Evolutionary conservation across 2,329 filamentous ascomycete genomes (phyloP).

Genomic region (Tolypocladium album): DNA sequence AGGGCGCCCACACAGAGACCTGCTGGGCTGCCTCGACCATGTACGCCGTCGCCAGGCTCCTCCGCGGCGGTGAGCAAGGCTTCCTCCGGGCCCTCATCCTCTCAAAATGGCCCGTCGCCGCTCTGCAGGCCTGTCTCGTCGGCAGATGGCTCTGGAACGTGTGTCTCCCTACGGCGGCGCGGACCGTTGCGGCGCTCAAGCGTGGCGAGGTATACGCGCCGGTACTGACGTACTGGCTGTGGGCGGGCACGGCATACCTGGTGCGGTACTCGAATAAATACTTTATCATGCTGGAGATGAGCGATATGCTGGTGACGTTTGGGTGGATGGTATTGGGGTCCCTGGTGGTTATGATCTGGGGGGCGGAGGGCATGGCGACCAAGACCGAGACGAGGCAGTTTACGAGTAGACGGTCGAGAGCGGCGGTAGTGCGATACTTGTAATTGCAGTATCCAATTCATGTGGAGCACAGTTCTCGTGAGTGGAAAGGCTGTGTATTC

Average conservation of each 20-base stretch:
- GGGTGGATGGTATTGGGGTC: conserved; percentile 15
- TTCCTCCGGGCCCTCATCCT: conserved; percentile 5
- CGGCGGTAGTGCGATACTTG: too few relatives aligned
- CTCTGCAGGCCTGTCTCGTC: conserved; percentile 9
- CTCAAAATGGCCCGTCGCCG: conserved; percentile 4
- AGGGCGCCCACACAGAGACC: conserved; percentile 17
- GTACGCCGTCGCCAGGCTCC: conserved; percentile 12
- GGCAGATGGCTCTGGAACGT: conserved; percentile 6
- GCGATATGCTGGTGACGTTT: conserved; percentile 17
- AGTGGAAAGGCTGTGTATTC: not conserved
- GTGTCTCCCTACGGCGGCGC: not conserved
- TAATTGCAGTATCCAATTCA: too few relatives aligned
- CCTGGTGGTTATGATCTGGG: conserved; percentile 6
- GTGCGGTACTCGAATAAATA: conserved; percentile 23
- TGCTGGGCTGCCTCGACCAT: conserved; percentile 15
- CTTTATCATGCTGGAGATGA: conserved; percentile 26
- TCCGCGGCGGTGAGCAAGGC: conserved; percentile 4
- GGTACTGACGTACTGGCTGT: conserved; percentile 4
- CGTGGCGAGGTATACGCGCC: conserved; percentile 2
- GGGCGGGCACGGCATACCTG: conserved; percentile 12
- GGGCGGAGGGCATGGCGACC: not conserved
- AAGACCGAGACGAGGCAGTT: not conserved
- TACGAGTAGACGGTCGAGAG: not conserved
- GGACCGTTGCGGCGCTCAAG: not conserved
- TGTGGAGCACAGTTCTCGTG: not conserved